Base-by-base conservation (phyloP, 805 yeast genomes). In the Yarrowia sp. region DNA sequence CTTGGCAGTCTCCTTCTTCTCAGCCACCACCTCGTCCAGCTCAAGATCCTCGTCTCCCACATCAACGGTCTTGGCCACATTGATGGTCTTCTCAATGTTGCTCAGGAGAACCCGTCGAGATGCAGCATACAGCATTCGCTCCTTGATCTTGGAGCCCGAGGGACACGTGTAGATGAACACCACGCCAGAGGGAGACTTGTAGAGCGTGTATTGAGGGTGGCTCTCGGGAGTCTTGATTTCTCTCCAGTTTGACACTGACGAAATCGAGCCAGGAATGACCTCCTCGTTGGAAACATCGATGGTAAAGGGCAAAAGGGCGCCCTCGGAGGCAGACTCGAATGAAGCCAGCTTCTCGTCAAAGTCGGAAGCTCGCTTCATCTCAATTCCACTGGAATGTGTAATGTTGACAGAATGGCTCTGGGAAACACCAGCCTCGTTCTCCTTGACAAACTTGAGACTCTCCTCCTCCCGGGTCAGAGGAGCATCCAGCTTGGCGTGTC, bases 51-150 rank as follows among this genome's bases (percentile, higher is more conserved):
- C 67, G 17, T 64, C 67, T 14, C 52, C 67, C 1, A 50, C 47
- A 17, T 50, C 58, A 8, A 64, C 60, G 3, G 60, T 64, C 47
- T 49, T 64, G 60, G 49, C 9, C n/a, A 50, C 60, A 12, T 30
- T 50, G 40, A 49, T 34, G 19, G 34, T 38, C 33, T 55, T 52
- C 67, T 74, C 71, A 33, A 77, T 72, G 43, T 68, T 71, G 24
- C 71, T 71, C 33, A 76, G 67, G n/a, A 79, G 72, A 8, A 77
- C 71, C 47, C 72, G 71, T 33, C 82, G 89, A 70, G 88, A 89
- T 2, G 97, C 85, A 0, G 99, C 98, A 74, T 92, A 92, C 63
- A 92, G 76, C 98, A 94, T 94, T 73, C 98, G 84, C 65, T 92
- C 95, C 76, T 88, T 90, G 47, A 95, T 95, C 77, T 87, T 88